phyloP scores from a whole-genome alignment of 2,329 filamentous ascomycete species.

The Fusarium pseudoanthophilum region DNA sequence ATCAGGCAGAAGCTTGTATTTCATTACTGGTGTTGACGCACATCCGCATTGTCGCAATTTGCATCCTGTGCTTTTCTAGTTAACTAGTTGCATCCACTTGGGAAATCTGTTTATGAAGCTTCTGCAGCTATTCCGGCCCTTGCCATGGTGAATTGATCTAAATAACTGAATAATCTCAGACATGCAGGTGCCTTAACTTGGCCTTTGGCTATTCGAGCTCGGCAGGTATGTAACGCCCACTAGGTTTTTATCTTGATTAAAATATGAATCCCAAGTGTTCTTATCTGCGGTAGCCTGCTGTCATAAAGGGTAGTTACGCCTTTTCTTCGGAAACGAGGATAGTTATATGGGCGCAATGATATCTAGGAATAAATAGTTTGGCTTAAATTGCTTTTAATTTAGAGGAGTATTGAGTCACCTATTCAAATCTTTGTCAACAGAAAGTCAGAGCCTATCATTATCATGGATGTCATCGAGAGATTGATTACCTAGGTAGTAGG shows the following conservation, averaged over 20 bases:
- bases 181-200: not conserved
- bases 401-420: not conserved
- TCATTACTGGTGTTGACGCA: slow-evolving; percentile 37
- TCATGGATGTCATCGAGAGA: not conserved
- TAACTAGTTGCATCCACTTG: slow-evolving; percentile 26
- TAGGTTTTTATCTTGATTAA: not conserved
- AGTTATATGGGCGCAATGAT: not conserved
- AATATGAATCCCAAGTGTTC: not conserved
- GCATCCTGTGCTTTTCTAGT: slow-evolving; percentile 31
- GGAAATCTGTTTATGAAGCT: slow-evolving; percentile 26
- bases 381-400: not conserved
- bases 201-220: not conserved
- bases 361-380: not conserved
- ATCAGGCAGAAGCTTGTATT: slow-evolving; percentile 34
- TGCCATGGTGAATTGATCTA: not conserved
- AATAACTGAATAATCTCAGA: not conserved
- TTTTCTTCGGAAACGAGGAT: not conserved
- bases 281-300: not conserved
- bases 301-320: not conserved
- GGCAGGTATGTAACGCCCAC: not conserved
- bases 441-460: not conserved
- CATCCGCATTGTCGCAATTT: slow-evolving; percentile 34
- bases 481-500: too few species aligned
- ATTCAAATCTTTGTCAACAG: not conserved
- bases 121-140: not conserved